Evolutionary conservation across 2,329 filamentous ascomycete genomes (phyloP), one percentile per base, ranked within the genome.

Genomic region (Xylariaceae sp.): DNA sequence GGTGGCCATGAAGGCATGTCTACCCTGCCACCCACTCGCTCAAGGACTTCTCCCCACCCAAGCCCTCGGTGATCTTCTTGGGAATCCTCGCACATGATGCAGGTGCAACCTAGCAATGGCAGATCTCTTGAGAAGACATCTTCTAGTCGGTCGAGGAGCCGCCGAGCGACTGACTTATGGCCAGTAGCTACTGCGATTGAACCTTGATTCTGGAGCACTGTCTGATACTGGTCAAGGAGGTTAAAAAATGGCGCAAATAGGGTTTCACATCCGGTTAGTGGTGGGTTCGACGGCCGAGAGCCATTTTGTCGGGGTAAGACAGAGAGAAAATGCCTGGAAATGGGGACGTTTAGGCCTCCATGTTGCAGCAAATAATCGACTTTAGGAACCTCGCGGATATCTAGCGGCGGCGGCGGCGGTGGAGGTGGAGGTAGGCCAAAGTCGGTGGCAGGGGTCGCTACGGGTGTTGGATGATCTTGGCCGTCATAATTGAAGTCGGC

Each of bases 171-270:
- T 0, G 92, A 96, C 51, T 89, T 85, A 70, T 97, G 96, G 4
- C 94, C 94, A 0, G 92, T 97, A 12, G 94, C 94, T 1, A 97
- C 94, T 2, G 94, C 94, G 4, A 99, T 76, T 0, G 92, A 97
- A 3, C 94, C 94, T 63, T 88, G 89, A 59, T 87, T 91, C 42
- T 80, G 76, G 59, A 97, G 79, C 3, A 99, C 91, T 2, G 82
- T 80, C 60, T 87, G 82, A 68, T 96, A 97, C 66, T 95, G 88
- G 62, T 95, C 88, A 27, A 99, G 78, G 2, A 96, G 78, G 60
- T 84, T 86, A 69, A 88, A 87, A 62, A 94, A 89, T 0, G 90
- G 89, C 3, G 87, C 82, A 67, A 96, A 97, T 4, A 96, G 76
- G 11, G 82, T 83, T 48, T 87, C 81, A 26, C 88, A 83, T 51